phyloP scores from a whole-genome alignment of 83 land plant species.

The Isoetes engelmannii region DNA sequence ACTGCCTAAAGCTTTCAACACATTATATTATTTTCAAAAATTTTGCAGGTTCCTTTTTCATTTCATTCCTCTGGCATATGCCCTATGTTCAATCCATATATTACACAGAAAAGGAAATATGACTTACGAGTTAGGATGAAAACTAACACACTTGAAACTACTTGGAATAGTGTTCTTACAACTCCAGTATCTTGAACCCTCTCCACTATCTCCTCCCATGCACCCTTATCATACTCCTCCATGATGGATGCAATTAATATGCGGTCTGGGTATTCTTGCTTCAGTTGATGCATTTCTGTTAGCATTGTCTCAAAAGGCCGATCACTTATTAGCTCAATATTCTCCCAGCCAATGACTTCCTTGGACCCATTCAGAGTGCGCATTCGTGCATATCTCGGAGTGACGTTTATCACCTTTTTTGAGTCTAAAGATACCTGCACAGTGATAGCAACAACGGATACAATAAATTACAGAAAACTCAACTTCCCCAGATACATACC shows the following conservation, averaged over 20 bases:
- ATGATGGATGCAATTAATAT: conserved; percentile 93
- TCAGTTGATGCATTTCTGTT: conserved; percentile 76
- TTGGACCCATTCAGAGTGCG: conserved; percentile 64
- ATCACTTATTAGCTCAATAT: conserved; percentile 96
- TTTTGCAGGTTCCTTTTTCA: too few species aligned
- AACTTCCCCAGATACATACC: too few species aligned
- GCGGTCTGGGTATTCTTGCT: conserved; percentile 92
- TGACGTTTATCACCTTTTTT: conserved; percentile 89
- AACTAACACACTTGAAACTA: too few species aligned
- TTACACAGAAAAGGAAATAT: too few species aligned
- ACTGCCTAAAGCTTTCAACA: too few species aligned
- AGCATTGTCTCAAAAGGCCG: conserved; percentile 96
- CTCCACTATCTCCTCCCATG: conserved; percentile 96
- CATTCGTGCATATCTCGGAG: conserved; percentile 90
- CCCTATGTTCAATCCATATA: too few species aligned
- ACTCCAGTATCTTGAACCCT: conserved; percentile 97
- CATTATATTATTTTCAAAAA: too few species aligned
- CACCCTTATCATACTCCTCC: conserved; percentile 94
- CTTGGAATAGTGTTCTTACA: conserved; percentile 32
- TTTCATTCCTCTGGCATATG: too few species aligned
- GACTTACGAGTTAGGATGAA: too few species aligned
- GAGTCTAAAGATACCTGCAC: conserved; percentile 88
- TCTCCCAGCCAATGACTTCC: conserved; percentile 96
- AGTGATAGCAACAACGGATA: background rate
- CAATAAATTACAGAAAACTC: too few species aligned